A percentile compares a stretch with the other conserved stretches of the same genome.
Conservation (phyloP, 1,284 basidiomycete genomes). For the Coniophora puteana region DNA sequence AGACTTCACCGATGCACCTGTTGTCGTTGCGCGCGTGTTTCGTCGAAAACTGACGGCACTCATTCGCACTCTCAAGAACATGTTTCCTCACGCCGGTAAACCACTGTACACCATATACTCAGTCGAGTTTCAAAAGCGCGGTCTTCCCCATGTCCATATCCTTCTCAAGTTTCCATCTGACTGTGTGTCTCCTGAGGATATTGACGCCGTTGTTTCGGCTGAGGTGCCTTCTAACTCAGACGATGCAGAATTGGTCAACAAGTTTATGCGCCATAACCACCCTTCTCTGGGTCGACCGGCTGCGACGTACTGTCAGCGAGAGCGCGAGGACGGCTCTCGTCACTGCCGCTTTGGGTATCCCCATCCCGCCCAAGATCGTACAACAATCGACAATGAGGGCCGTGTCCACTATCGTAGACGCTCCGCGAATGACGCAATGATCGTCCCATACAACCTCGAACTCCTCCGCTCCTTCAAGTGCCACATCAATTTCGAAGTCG, state of each 20-base stretch:
- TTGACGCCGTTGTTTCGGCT: constrained; percentile 30
- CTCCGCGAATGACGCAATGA: constrained; percentile 19
- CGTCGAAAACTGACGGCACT: constrained; percentile 21
- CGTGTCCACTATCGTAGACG: constrained; percentile 23
- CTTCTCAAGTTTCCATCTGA: constrained; percentile 20
- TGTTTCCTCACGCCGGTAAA: constrained; percentile 16
- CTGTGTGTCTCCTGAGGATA: constrained; percentile 11
- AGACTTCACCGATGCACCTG: constrained; percentile 25
- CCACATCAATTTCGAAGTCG: constrained; percentile 36
- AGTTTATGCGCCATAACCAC: constrained; percentile 30
- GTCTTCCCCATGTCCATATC: constrained; percentile 36
- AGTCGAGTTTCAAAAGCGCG: constrained; percentile 37
- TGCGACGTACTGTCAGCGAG: constrained; percentile 12
- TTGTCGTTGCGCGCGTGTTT: constrained; percentile 33
- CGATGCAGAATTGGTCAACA: constrained; percentile 19
- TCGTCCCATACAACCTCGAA: constrained; percentile 29
- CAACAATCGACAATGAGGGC: constrained; percentile 21
- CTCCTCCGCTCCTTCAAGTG: constrained; percentile 26
- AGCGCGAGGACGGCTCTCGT: constrained; percentile 1
- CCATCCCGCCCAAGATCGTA: constrained; percentile 15
- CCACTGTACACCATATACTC: constrained; percentile 25
- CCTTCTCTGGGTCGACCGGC: constrained; percentile 7
- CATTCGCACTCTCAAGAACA: constrained; percentile 22
- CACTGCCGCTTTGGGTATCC: constrained; percentile 30
- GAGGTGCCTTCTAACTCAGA: constrained; percentile 23